Evolutionary conservation across 352 stramenopile genomes (phyloP).

Genomic region (Phytophthora cajani): DNA sequence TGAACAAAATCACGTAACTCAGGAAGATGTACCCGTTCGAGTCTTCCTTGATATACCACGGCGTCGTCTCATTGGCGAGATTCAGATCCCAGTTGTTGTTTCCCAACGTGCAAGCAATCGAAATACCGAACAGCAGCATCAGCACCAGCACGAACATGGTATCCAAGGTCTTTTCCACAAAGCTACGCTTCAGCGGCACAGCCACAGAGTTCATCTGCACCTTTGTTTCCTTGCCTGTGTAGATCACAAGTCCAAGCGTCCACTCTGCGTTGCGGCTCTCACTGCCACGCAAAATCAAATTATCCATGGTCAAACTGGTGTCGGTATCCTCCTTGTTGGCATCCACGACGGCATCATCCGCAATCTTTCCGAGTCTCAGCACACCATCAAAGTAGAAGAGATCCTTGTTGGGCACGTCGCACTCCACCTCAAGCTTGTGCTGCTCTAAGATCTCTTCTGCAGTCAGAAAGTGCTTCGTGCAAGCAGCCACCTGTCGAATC

Average conservation of each 20-base stretch:
- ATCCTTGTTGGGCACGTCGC: slow-evolving; percentile 85
- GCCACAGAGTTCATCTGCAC: slow-evolving; percentile 85
- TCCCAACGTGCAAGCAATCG: slow-evolving; percentile 79
- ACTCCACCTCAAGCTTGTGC: slow-evolving; percentile 74
- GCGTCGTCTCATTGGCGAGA: slow-evolving; percentile 48
- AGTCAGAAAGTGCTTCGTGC: slow-evolving; percentile 78
- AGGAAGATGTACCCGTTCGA: slow-evolving; percentile 89
- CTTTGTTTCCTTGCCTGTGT: slow-evolving; percentile 86
- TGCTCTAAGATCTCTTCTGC: slow-evolving; percentile 78
- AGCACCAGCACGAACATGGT: slow-evolving; percentile 90
- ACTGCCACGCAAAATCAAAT: slow-evolving; percentile 85
- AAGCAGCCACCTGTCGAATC: slow-evolving; percentile 79
- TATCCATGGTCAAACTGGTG: slow-evolving; percentile 86
- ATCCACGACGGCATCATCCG: slow-evolving; percentile 16
- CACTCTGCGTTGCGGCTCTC: slow-evolving; percentile 88
- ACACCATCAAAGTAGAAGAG: slow-evolving; percentile 89
- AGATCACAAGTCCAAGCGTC: slow-evolving; percentile 87
- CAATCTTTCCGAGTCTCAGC: slow-evolving; percentile 46
- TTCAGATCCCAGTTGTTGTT: slow-evolving; percentile 89
- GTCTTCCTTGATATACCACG: slow-evolving; percentile 76
- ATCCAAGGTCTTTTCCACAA: slow-evolving; percentile 88
- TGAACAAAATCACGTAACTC: slow-evolving; percentile 91
- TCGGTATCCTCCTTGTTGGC: slow-evolving; percentile 34
- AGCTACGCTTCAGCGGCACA: slow-evolving; percentile 86
- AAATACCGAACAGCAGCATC: slow-evolving; percentile 88